Base-by-base conservation (phyloP, 768 basidiomycete species). In the Pisolithus albus region DNA sequence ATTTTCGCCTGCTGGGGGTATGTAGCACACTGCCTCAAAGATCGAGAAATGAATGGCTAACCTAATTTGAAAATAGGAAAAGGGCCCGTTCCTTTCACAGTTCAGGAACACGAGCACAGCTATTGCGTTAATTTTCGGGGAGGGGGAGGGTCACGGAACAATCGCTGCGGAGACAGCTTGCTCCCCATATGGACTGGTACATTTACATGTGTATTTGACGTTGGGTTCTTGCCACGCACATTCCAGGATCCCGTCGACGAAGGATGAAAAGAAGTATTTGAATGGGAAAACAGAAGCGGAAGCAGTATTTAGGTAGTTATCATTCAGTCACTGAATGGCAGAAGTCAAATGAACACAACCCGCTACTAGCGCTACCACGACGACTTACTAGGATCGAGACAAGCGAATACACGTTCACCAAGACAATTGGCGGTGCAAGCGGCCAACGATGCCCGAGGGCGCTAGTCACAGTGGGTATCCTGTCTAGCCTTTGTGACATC, bases 91-190 rank as follows among this genome's bases (percentile, higher is more conserved):
- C 65, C 65, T 6, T 37, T 64, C 49, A 59, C 66, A n/a, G 53
- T 67, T 48, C 57, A 59, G 64, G 16, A 68, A 57, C 18, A 57
- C 45, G 3, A 32, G 53, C n/a, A 26, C 65, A 13, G 66, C 56
- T 3, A 59, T 66, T 30, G 10, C 10, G 0, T 61, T 30, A 61
- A 51, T 3, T 15, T 13, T 34, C 13, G 13, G 11, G 13, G 13
- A 11, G 34, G 34, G 34, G 34, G 13, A 34, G 32, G 32, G 32
- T 34, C 34, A 13, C 34, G 11, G 11, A 34, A 11, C 13, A 11
- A 15, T 34, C 34, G 11, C 13, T 5, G 34, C 13, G 0, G 11
- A 34, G 5, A 11, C 34, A 34, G 11, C 34, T 34, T 15, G 13
- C 13, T 13, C 13, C 34, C 13, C 13, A 15, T 34, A 34, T 15